These are phyloP conservation scores for Pyronema domesticum DNA, from an alignment of 495 filamentous ascomycete species.

Conservation along the genomic window DNA sequence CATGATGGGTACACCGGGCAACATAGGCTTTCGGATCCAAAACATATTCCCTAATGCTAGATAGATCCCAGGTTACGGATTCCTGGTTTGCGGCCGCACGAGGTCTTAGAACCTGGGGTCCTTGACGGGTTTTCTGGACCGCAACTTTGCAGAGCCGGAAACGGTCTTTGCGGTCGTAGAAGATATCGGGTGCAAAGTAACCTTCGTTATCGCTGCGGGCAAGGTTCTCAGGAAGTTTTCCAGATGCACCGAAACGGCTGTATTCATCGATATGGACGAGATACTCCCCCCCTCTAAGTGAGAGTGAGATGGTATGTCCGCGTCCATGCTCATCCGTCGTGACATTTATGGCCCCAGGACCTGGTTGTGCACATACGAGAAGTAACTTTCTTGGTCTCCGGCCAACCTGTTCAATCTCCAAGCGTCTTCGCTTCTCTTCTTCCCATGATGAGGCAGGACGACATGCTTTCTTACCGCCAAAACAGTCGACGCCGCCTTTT, in stretches of 20 bases:
- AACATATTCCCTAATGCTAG: conserved; percentile 15
- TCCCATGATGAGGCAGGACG: conserved; percentile 10
- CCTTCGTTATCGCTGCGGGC: conserved; percentile 6
- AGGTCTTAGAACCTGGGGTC: not conserved
- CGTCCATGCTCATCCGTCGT: conserved; percentile 1
- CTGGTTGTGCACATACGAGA: conserved; percentile 19
- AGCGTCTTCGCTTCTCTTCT: conserved; percentile 1
- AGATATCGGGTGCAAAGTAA: conserved; percentile 19
- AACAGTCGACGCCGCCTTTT: conserved; percentile 19
- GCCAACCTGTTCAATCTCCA: not conserved
- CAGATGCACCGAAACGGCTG: conserved; percentile 13
- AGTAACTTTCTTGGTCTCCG: conserved; percentile 10
- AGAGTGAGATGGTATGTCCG: conserved; percentile 8
- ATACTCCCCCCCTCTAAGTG: conserved; percentile 9
- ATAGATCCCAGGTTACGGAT: conserved; percentile 16
- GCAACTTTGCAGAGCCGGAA: conserved; percentile 14
- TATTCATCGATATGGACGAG: conserved; percentile 17
- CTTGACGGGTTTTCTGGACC: not conserved
- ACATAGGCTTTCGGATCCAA: conserved; percentile 15
- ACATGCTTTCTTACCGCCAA: conserved; percentile 15
- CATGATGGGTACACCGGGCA: conserved; percentile 13
- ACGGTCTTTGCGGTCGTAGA: conserved; percentile 16
- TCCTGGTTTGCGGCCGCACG: conserved; percentile 2
- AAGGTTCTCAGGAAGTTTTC: conserved; percentile 8
- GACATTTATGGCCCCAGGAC: conserved; percentile 16